Base-by-base conservation (phyloP, 805 yeast genomes). In the Pichia nakasei region DNA sequence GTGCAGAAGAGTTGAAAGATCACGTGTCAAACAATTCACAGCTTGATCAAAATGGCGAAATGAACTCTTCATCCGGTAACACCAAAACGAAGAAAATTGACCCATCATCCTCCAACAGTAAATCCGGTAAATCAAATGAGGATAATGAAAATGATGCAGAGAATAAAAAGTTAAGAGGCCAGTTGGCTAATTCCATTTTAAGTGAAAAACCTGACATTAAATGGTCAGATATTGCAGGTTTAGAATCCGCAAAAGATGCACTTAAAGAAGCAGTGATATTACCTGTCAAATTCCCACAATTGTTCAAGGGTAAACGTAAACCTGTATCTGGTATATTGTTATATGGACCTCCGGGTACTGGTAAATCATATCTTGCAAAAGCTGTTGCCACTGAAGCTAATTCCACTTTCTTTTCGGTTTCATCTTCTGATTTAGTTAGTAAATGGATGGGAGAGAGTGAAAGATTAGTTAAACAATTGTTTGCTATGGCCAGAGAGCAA, bases 401-500 rank as follows among this genome's bases (percentile, higher is more conserved):
- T 61, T 86, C 97, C 0, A 93, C 98, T 0, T 93, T 93, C 56
- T 93, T 93, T 65, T 85, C 96, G 2, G 95, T 93, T 1, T 83
- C 95, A n/a, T 87, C 96, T 0, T 85, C 95, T 13, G 98, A 93
- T 63, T 73, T 93, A 55, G 97, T 93, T 3, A 83, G 95, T 52
- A 93, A 93, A 64, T 93, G 98, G 98, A 91, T 91, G 97, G 98
- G 98, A 55, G 98, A 93, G 63, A 82, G 94, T 22, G 98, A 93
- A 64, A 79, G 97, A 64, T 75, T 93, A 45, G 97, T 93, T 22
- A 93, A 91, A 63, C 97, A 93, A 60, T 72, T 93, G 50, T 93
- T 93, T 65, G 76, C 82, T 29, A 86, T 91, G 95, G 98, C 98
- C 5, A 74, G 98, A 52, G 98, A 93, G 62, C 85, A 82, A 59